Percentiles rank a stretch among this genome's conserved stretches.
These are phyloP conservation scores for Citrus inodora DNA, from an alignment of 345 rosid species.

Conservation along the genomic window DNA sequence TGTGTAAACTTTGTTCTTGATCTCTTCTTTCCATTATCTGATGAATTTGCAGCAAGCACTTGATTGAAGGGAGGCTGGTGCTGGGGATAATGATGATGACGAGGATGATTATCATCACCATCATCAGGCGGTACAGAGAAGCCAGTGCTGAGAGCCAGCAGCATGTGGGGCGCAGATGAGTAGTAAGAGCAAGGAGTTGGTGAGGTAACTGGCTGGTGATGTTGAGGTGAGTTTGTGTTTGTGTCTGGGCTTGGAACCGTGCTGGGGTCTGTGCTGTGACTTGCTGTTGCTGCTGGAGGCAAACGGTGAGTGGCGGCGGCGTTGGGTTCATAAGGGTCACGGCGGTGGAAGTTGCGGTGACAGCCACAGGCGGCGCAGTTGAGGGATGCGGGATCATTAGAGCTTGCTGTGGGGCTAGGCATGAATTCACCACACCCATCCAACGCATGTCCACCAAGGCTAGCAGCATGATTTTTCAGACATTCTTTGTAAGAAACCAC, in stretches of 20 bases:
- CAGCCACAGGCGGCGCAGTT: slow-evolving; percentile 88
- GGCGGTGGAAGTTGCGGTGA: slow-evolving; percentile 94
- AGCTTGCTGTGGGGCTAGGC: slow-evolving; percentile 35
- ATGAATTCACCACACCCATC: slow-evolving; percentile 93
- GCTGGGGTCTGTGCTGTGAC: slow-evolving; percentile 32
- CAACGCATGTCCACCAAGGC: slow-evolving; percentile 66
- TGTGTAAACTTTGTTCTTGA: slow-evolving; percentile 66
- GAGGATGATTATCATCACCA: slow-evolving; percentile 24
- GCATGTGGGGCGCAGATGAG: slow-evolving; percentile 62
- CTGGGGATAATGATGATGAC: not conserved
- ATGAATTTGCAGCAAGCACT: slow-evolving; percentile 10
- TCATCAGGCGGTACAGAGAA: slow-evolving; percentile 33
- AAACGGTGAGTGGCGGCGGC: slow-evolving; percentile 21
- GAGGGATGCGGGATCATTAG: slow-evolving; percentile 47
- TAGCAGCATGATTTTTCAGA: slow-evolving; percentile 76
- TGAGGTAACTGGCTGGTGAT: slow-evolving; percentile 38
- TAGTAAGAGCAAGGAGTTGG: slow-evolving; percentile 60
- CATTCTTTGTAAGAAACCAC: slow-evolving; percentile 76
- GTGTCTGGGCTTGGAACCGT: slow-evolving; percentile 30
- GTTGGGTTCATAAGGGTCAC: slow-evolving; percentile 31
- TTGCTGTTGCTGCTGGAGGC: slow-evolving; percentile 5
- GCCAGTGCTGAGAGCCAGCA: slow-evolving; percentile 49
- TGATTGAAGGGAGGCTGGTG: slow-evolving; percentile 4
- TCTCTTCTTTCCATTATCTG: slow-evolving; percentile 36
- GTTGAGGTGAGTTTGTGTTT: slow-evolving; percentile 31